A percentile compares a stretch with the other conserved stretches of the same genome.
Conservation (phyloP, 2,329 filamentous ascomycete species). For the Alternaria longipes region DNA sequence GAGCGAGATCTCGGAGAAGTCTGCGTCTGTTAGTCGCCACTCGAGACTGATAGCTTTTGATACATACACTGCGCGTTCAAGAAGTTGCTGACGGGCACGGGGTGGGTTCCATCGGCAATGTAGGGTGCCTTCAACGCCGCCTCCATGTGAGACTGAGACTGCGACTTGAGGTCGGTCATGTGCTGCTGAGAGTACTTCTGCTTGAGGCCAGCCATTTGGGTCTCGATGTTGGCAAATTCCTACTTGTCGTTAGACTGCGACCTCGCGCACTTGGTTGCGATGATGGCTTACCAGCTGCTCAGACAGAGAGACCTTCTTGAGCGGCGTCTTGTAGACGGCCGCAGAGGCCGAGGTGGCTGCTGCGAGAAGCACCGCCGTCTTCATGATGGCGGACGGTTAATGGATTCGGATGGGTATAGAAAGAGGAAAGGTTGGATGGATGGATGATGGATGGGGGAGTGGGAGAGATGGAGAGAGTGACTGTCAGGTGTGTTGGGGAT, state of each 20-base stretch:
- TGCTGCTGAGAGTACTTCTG: slow-evolving; percentile 76
- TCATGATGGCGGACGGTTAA: slow-evolving; percentile 67
- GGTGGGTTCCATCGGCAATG: slow-evolving; percentile 73
- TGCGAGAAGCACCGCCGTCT: slow-evolving; percentile 81
- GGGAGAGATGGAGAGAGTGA: slow-evolving; percentile 16
- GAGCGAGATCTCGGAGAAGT: slow-evolving; percentile 96
- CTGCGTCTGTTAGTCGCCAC: slow-evolving; percentile 52
- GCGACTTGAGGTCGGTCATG: slow-evolving; percentile 82
- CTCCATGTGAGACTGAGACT: slow-evolving; percentile 71
- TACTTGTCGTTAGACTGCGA: slow-evolving; percentile 48
- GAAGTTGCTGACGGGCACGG: slow-evolving; percentile 94
- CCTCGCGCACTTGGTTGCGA: slow-evolving; percentile 16
- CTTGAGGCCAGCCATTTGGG: slow-evolving; percentile 81
- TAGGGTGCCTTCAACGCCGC: slow-evolving; percentile 82
- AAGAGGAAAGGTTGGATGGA: slow-evolving; percentile 11
- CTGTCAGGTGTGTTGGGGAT: slow-evolving; percentile 5
- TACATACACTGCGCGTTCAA: slow-evolving; percentile 95
- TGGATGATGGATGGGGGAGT: slow-evolving; percentile 17
- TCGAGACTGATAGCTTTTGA: background rate
- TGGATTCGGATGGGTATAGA: slow-evolving; percentile 6
- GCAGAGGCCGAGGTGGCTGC: slow-evolving; percentile 83
- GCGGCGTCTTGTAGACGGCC: slow-evolving; percentile 93
- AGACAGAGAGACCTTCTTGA: slow-evolving; percentile 92
- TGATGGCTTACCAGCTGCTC: slow-evolving; percentile 82
- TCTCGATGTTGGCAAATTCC: slow-evolving; percentile 80